Conservation (phyloP, 2,329 filamentous ascomycete genomes). For the Arthrocladium fulminans region DNA sequence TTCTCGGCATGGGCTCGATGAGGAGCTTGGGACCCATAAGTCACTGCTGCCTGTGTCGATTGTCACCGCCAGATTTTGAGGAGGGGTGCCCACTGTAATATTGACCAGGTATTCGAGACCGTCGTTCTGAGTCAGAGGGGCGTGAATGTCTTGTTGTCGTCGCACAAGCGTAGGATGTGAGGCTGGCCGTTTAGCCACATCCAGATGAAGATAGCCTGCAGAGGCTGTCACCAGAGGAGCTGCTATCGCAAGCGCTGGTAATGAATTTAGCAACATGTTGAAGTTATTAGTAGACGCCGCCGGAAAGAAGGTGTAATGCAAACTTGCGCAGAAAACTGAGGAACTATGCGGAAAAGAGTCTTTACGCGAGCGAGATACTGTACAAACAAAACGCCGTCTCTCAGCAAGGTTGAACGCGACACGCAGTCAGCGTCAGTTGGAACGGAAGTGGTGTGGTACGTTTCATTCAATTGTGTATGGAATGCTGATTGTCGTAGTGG, state of each 20-base stretch:
- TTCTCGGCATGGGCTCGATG: slow-evolving; percentile 7
- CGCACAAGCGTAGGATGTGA: background rate
- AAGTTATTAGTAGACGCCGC: no score
- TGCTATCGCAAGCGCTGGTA: background rate
- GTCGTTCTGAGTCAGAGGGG: slow-evolving; percentile 2
- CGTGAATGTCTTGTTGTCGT: slow-evolving; percentile 1
- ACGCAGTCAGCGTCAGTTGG: no score
- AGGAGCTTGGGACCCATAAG: slow-evolving; percentile 56
- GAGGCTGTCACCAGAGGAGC: background rate
- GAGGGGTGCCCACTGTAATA: slow-evolving; percentile 45
- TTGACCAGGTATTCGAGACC: slow-evolving; percentile 18
- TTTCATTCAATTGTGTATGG: no score
- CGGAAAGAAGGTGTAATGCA: no score
- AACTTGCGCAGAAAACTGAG: no score
- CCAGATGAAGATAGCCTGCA: slow-evolving; percentile 1
- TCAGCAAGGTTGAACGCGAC: no score
- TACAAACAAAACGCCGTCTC: no score
- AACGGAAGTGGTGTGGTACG: no score
- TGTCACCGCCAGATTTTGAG: slow-evolving; percentile 46
- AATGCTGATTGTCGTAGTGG: no score
- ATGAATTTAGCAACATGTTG: background rate
- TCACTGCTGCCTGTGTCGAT: slow-evolving; percentile 56
- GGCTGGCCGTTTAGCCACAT: background rate
- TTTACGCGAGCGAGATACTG: no score
- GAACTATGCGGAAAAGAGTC: no score